Base-by-base conservation (phyloP, 139 green algal species). In the Pleodorina starrii region DNA sequence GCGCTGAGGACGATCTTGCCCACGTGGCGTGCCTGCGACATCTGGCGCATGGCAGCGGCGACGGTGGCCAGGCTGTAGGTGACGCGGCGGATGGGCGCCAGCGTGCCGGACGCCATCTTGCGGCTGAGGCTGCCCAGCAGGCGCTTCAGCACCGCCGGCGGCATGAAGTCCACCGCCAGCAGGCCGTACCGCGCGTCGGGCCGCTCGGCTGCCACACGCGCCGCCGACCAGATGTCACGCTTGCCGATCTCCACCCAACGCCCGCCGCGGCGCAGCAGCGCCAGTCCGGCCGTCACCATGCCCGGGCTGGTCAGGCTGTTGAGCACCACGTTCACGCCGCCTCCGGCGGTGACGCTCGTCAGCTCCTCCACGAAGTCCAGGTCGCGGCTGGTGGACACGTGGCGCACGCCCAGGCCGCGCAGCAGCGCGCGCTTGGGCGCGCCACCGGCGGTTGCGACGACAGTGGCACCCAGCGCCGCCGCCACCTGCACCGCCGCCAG, bases 191-290 rank as follows among this genome's bases (percentile, higher is more conserved):
- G 16, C 63, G 97, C 92, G 73, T 95, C 91, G 14, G 96, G 95
- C 6, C 97, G 94, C 90, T 99, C 95, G 75, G 95, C 91, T 36
- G 91, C 84, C 38, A 97, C 90, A 9, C 94, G 89, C 11, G 75
- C 87, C 0, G 91, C 42, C 29, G 85, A 94, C 94, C 93, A 98
- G 71, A 98, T 96, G 93, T 97, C 96, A 51, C 97, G 93, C 94
- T 98, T 98, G 89, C 92, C 93, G 89, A 98, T 98, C 90, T 98
- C 97, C 48, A 97, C 93, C 81, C 98, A 93, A 0, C 89, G 69
- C 0, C 92, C 96, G 48, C 93, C 94, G 9, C 9, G 42, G 44
- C 42, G 66, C 43, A 98, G 76, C 9, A 50, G 38, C 23, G 95
- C 91, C 51, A 98, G 74, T 27, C 93, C 95, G 29, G 91, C 96